A percentile compares a stretch with the other conserved stretches of the same genome.
These are phyloP conservation scores for Colletotrichum tanaceti DNA, from an alignment of 2,329 filamentous ascomycete genomes.

Conservation along the genomic window DNA sequence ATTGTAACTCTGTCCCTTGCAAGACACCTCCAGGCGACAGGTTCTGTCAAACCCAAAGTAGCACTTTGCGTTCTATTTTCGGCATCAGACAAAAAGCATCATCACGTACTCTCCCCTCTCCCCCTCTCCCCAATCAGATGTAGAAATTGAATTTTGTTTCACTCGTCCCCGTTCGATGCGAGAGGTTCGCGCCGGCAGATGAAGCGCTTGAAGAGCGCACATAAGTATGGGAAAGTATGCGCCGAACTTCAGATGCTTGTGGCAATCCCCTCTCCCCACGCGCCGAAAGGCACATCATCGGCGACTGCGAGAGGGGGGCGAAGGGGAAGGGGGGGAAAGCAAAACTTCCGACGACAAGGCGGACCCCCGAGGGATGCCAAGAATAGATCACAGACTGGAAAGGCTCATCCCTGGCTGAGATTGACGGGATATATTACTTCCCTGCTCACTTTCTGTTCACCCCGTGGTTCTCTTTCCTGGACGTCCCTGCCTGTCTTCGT, in stretches of 20 bases:
- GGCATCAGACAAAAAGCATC: too few relatives aligned
- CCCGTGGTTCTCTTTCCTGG: rapidly evolving
- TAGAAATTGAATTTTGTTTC: not conserved
- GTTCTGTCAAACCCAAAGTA: not conserved
- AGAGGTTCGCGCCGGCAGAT: not conserved
- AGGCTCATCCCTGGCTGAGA: not conserved
- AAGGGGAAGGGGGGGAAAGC: not conserved
- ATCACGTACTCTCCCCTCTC: too few relatives aligned
- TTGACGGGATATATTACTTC: not conserved
- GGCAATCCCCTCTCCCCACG: too few relatives aligned
- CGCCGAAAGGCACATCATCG: not conserved
- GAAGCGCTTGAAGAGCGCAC: not conserved
- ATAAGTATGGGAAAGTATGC: not conserved
- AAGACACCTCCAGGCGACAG: not conserved
- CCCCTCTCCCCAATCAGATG: not conserved
- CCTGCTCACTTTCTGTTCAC: too few relatives aligned
- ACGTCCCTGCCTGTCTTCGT: too few relatives aligned
- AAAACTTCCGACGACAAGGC: constrained; percentile 4
- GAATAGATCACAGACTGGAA: constrained; percentile 2
- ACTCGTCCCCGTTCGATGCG: not conserved
- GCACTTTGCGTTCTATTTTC: too few relatives aligned
- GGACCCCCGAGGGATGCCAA: not conserved
- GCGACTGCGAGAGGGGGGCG: not conserved
- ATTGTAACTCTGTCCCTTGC: not conserved
- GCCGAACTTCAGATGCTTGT: not conserved